Evolutionary conservation across 2,329 filamentous ascomycete species (phyloP), one percentile per base, ranked within the genome.

Genomic region (Pseudocercospora cruenta): DNA sequence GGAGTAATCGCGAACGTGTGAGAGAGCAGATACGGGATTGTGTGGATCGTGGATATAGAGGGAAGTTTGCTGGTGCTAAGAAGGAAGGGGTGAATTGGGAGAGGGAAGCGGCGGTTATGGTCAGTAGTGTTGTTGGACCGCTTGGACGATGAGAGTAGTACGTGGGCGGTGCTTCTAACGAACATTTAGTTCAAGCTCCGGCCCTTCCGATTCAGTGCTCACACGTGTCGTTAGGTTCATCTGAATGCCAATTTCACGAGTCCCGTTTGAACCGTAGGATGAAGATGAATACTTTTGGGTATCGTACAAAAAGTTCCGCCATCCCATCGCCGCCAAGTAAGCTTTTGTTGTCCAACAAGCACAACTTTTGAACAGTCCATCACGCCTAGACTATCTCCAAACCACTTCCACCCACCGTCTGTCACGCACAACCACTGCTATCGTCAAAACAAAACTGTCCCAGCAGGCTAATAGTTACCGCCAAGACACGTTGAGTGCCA

Each of bases 91-190:
- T 83, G 81, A 86, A 82, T 63, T 97, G 93, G 92, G 94, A 97
- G 74, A 86, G 94, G 45, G 95, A 98, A 80, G 90, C 94, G 57
- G 93, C 94, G 1, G 94, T 98, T 57, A 97, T 98, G 94, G 91
- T 96, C 49, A 90, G 91, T 60, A 92, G 92, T 73, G 88, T 97
- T 5, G 84, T 93, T 58, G 85, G 86, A n/a, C 77, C 80, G n/a
- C 69, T 87, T 60, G 68, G 66, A 19, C 61, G 70, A 36, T 70
- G 66, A 70, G 9, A 33, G 51, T 49, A 47, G 16, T 7, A 19
- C 2, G 1, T 3, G 2, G n/a, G 45, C n/a, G 14, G 21, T 22
- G 6, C 10, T 22, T 19, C n/a, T 6, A n/a, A 47, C 6, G n/a
- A 21, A 22, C 2, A 9, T 5, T 21, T 19, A 21, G 9, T 2